Percentiles rank a stretch among this genome's conserved stretches.
These are phyloP conservation scores for Penicillium sp. DNA, from an alignment of 2,329 filamentous ascomycete genomes.

Conservation along the genomic window DNA sequence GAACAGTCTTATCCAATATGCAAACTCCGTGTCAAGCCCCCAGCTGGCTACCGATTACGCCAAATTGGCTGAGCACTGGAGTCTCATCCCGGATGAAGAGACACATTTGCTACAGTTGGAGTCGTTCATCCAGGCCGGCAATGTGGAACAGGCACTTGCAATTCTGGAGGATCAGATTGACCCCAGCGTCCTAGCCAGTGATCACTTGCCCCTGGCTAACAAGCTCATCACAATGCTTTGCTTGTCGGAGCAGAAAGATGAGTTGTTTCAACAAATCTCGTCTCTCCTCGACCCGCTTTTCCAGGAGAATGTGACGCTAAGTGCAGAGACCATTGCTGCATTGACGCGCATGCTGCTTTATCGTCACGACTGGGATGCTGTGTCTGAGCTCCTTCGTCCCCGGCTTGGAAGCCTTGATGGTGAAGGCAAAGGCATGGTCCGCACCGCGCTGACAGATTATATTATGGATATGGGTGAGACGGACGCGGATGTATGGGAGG, in stretches of 20 bases:
- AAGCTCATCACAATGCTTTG: conserved; percentile 71
- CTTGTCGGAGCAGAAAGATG: conserved; percentile 49
- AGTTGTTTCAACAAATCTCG: conserved; percentile 70
- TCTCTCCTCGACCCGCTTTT: conserved; percentile 73
- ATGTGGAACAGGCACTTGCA: conserved; percentile 63
- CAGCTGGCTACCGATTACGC: conserved; percentile 74
- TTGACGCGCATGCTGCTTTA: conserved; percentile 74
- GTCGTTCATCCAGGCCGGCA: conserved; percentile 70
- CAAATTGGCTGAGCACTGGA: conserved; percentile 63
- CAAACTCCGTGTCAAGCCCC: conserved; percentile 68
- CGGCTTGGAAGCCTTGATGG: conserved; percentile 44
- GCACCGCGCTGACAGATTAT: conserved; percentile 66
- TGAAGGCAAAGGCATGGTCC: conserved; percentile 67
- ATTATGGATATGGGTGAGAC: conserved; percentile 63
- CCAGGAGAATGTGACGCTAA: conserved; percentile 67
- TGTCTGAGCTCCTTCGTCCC: conserved; percentile 79
- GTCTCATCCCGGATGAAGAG: conserved; percentile 65
- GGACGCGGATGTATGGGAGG: conserved; percentile 63
- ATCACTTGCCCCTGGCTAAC: conserved; percentile 68
- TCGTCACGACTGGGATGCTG: conserved; percentile 74
- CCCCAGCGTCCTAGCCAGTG: conserved; percentile 56
- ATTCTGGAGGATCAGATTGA: conserved; percentile 56
- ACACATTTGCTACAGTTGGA: conserved; percentile 76
- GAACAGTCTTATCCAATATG: conserved; percentile 73
- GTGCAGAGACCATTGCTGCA: conserved; percentile 71